phyloP scores from a whole-genome alignment of 2,329 filamentous ascomycete species.

The Colletotrichum ledebouriae region DNA sequence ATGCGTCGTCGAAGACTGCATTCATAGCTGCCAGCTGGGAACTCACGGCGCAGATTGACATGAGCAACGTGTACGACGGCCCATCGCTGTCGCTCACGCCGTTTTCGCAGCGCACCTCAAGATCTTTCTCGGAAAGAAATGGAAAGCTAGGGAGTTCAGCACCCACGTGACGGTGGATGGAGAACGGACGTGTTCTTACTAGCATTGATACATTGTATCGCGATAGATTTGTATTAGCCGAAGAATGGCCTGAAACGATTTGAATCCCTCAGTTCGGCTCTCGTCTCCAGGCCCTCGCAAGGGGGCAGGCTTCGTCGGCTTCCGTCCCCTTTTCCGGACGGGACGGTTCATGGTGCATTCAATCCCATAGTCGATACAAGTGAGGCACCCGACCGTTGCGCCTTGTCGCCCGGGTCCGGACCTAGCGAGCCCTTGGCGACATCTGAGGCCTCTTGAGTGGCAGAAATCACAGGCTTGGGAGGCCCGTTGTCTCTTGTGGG shows the following conservation, averaged over 20 bases:
- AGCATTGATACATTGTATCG: slow-evolving; percentile 15
- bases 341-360: slow-evolving; percentile 7
- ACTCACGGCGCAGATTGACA: slow-evolving; percentile 6
- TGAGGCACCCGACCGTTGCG: neutral
- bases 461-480: slow-evolving; percentile 11
- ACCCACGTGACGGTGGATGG: neutral
- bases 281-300: neutral
- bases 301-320: neutral
- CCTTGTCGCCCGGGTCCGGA: accelerated
- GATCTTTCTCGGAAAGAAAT: slow-evolving; percentile 7
- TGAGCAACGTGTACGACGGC: slow-evolving; percentile 10
- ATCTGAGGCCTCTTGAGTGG: neutral
- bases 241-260: neutral
- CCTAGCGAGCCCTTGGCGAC: neutral
- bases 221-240: slow-evolving; percentile 6
- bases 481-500: neutral
- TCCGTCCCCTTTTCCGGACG: neutral
- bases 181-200: neutral
- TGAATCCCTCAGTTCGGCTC: neutral
- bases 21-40: slow-evolving; percentile 1
- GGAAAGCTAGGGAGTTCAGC: neutral
- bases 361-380: neutral
- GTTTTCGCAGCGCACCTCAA: slow-evolving; percentile 1
- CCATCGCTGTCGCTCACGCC: slow-evolving; percentile 1
- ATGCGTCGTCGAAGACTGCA: neutral